A percentile compares a stretch with the other conserved stretches of the same genome.
These are phyloP conservation scores for Eurotiales sp. DNA, from an alignment of 2,329 filamentous ascomycete genomes.

Conservation along the genomic window DNA sequence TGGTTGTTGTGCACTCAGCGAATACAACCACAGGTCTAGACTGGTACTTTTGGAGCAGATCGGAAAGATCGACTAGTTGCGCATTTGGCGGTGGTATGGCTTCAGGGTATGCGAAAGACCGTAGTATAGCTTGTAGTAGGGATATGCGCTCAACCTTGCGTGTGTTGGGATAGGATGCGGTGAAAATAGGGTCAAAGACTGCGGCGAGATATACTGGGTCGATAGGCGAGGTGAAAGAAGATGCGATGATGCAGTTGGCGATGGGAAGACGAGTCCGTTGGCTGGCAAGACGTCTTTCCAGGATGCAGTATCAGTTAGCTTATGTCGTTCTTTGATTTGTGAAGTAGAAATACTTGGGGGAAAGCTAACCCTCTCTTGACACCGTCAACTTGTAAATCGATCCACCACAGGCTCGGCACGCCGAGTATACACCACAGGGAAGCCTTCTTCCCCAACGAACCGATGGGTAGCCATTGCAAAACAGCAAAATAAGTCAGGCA, in stretches of 20 bases:
- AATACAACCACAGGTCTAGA: constrained; percentile 78
- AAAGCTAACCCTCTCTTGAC: constrained; percentile 76
- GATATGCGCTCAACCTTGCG: constrained; percentile 72
- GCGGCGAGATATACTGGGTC: constrained; percentile 92
- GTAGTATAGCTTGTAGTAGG: constrained; percentile 69
- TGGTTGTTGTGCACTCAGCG: constrained; percentile 91
- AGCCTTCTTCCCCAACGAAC: constrained; percentile 69
- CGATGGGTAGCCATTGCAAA: constrained; percentile 76
- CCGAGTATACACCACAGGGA: constrained; percentile 83
- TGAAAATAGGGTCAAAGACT: constrained; percentile 95
- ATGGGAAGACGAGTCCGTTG: constrained; percentile 73
- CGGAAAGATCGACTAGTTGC: constrained; percentile 58
- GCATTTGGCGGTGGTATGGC: constrained; percentile 45
- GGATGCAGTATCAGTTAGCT: neutral
- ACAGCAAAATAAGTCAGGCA: constrained; percentile 70
- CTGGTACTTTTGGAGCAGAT: constrained; percentile 65
- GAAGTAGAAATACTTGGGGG: neutral
- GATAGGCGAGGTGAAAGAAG: constrained; percentile 86
- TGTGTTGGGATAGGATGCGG: constrained; percentile 72
- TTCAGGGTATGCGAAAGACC: constrained; percentile 63
- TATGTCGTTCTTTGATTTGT: neutral
- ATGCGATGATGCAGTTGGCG: constrained; percentile 76
- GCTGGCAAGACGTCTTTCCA: constrained; percentile 61
- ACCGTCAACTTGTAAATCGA: constrained; percentile 95
- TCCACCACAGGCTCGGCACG: constrained; percentile 94